Base-by-base conservation (phyloP, 345 rosid species). In the Eucalyptus marginata region DNA sequence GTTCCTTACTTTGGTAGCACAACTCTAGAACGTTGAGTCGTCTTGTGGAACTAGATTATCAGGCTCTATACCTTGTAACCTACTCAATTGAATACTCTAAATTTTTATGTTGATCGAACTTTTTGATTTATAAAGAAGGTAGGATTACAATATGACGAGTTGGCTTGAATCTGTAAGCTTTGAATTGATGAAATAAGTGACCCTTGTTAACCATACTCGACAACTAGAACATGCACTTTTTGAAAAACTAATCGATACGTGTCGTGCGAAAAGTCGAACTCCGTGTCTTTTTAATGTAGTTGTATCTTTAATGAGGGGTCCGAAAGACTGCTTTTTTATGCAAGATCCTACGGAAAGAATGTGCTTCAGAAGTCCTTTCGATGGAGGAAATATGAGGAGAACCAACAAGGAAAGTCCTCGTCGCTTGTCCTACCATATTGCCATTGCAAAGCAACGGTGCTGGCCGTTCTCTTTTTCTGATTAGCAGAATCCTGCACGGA, bases 11-110 rank as follows among this genome's bases (percentile, higher is more conserved):
- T 3, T 16, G 43, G 22, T 31, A 31, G 12, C 11, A 8, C 14
- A 24, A 18, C 8, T 36, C 14, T 33, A 3, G 3, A 62, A 62
- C 0, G 36, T 29, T 36, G 13, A 36, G 44, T 36, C 4, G 0
- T 71, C 8, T 71, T 52, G 10, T 52, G 58, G 24, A 52, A 52
- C 58, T 0, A 52, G 58, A 52, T 52, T 52, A 3, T 3, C 0
- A 11, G 0, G 4, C 1, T 40, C 7, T 40, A 20, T 11, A 76
- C 3, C 47, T 5, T 2, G 3, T 40, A 20, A 10, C 5, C 8
- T 20, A 7, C 43, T 20, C 29, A 10, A n/a, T 64, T 2, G 33
- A n/a, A 59, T 59, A 11, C 1, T 24, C 15, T 59, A 6, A 29
- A 62, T 29, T 62, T 62, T 62, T 62, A 62, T 12, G 68, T 62